phyloP scores from a whole-genome alignment of 2,329 filamentous ascomycete genomes.

The Sporothrix variecibatus region DNA sequence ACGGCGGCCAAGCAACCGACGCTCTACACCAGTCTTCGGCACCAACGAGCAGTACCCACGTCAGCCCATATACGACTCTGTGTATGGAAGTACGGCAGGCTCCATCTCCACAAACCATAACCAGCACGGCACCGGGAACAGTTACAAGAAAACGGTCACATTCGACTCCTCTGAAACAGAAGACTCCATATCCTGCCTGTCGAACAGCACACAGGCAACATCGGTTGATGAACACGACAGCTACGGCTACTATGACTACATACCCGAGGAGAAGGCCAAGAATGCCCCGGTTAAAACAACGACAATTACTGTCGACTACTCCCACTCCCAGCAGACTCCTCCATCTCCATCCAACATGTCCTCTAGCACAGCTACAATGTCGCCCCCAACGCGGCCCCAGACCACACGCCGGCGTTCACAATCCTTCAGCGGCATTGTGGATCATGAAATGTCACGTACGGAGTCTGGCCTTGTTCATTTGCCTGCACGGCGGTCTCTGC shows the following conservation, averaged over 20 bases:
- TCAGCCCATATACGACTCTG: not conserved
- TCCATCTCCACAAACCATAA: not conserved
- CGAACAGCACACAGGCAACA: conserved; percentile 30
- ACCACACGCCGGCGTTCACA: not conserved
- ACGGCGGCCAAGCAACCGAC: not conserved
- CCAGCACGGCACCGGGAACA: not conserved
- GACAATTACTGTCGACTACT: not conserved
- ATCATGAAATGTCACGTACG: not conserved
- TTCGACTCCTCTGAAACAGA: conserved; percentile 27
- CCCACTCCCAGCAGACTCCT: not conserved
- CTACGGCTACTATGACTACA: conserved; percentile 1
- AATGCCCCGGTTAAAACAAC: not conserved
- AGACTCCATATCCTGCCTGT: conserved; percentile 26
- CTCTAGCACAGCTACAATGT: not conserved
- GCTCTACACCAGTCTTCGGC: not conserved
- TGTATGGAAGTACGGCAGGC: not conserved
- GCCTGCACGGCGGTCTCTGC: not conserved
- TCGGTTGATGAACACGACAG: conserved; percentile 21
- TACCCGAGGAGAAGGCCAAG: not conserved
- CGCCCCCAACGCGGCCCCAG: not conserved
- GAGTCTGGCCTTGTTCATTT: not conserved
- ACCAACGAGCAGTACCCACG: not conserved
- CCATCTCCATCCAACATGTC: not conserved
- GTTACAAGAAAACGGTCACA: conserved; percentile 18
- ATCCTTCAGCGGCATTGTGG: conserved; percentile 12